A percentile compares a stretch with the other conserved stretches of the same genome.
Conservation (phyloP, 1,284 basidiomycete genomes). For the Leccinum pachyderme region DNA sequence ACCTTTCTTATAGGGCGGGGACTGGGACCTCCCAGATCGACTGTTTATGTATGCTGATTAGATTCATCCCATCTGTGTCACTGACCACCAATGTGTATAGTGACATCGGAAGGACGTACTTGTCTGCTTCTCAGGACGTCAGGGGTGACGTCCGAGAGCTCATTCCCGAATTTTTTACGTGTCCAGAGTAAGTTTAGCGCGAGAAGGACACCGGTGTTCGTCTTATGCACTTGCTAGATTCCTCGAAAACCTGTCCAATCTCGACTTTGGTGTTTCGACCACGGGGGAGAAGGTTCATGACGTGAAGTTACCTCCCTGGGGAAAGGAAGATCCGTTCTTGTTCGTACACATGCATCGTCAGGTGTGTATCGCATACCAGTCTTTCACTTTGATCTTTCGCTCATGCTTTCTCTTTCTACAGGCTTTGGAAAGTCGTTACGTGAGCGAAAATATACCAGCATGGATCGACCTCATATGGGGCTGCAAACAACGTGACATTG, state of each 20-base stretch:
- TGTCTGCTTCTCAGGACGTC: conserved; percentile 83
- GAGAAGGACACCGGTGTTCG: background rate
- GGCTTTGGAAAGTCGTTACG: conserved; percentile 90
- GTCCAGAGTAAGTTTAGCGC: conserved; percentile 55
- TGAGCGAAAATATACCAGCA: conserved; percentile 80
- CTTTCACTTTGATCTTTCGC: background rate
- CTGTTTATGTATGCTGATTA: conserved; percentile 65
- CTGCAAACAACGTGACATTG: conserved; percentile 79
- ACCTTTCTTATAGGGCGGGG: conserved; percentile 60
- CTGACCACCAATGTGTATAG: conserved; percentile 35
- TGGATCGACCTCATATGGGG: conserved; percentile 97
- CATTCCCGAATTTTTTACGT: conserved; percentile 90
- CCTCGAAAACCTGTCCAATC: conserved; percentile 67
- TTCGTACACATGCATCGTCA: conserved; percentile 84
- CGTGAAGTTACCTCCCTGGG: conserved; percentile 92
- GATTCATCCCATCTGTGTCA: background rate
- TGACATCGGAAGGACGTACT: conserved; percentile 75
- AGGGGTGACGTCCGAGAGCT: conserved; percentile 94
- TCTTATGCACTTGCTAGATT: conserved; percentile 45
- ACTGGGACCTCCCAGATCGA: conserved; percentile 94
- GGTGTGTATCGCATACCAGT: conserved; percentile 35
- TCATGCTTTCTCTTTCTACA: conserved; percentile 28
- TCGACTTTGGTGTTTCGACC: conserved; percentile 82
- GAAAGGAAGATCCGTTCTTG: conserved; percentile 78
- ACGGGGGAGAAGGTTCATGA: conserved; percentile 83